Evolutionary conservation across 371 early-diverging fungal genomes (phyloP).

Genomic region (Gilbertella persicaria): DNA sequence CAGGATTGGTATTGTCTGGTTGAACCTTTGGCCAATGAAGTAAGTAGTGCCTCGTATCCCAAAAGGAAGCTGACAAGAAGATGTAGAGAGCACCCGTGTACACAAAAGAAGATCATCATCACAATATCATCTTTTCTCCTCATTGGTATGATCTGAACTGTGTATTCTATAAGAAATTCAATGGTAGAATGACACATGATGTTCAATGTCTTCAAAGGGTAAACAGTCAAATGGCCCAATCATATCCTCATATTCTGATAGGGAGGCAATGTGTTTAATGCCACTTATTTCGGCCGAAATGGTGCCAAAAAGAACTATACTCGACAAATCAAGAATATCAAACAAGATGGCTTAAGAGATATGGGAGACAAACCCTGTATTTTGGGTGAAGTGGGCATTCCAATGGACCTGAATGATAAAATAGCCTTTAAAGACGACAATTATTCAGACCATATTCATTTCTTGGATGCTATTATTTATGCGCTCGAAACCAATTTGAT

Average conservation of each 20-base stretch:
- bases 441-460: constrained; percentile 67
- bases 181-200: constrained; percentile 75
- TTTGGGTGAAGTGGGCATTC: constrained; percentile 85
- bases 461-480: constrained; percentile 74
- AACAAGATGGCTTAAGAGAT: constrained; percentile 54
- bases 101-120: constrained; percentile 53
- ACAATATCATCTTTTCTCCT: constrained; percentile 73
- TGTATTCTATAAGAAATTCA: constrained; percentile 74
- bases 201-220: constrained; percentile 73
- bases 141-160: constrained; percentile 85
- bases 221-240: constrained; percentile 9
- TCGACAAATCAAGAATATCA: constrained; percentile 72
- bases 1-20: constrained; percentile 64
- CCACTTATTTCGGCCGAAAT: constrained; percentile 78
- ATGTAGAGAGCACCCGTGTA: constrained; percentile 64
- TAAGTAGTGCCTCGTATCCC: constrained; percentile 2
- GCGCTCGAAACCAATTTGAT: constrained; percentile 76
- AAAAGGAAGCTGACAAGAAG: neutral
- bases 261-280: constrained; percentile 71
- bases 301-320: constrained; percentile 79
- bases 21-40: constrained; percentile 79
- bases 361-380: constrained; percentile 71
- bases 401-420: constrained; percentile 82
- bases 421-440: constrained; percentile 70
- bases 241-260: constrained; percentile 14